A percentile compares a stretch with the other conserved stretches of the same genome.
Conservation (phyloP, 2,329 filamentous ascomycete genomes). For the Colletotrichum sublineola region DNA sequence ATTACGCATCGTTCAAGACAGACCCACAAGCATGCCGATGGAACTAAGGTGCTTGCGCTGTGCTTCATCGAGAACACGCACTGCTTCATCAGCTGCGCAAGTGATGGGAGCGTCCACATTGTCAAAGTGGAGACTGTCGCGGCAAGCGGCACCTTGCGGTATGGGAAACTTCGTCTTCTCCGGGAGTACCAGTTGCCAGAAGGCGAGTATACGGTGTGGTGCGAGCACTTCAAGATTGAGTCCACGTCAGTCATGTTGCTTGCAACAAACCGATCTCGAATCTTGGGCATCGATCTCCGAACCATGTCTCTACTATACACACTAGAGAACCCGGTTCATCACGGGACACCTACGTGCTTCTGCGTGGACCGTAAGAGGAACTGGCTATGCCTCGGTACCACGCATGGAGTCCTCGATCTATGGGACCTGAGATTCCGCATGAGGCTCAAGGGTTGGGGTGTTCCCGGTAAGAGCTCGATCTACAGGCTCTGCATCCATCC, state of each 20-base stretch:
- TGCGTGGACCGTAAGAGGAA: constrained; percentile 87
- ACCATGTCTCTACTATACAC: constrained; percentile 86
- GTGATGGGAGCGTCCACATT: constrained; percentile 90
- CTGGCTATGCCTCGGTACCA: constrained; percentile 92
- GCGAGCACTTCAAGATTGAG: constrained; percentile 90
- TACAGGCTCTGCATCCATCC: constrained; percentile 85
- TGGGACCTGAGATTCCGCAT: constrained; percentile 98
- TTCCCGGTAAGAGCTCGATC: constrained; percentile 84
- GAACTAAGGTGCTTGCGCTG: constrained; percentile 81
- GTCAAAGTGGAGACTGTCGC: constrained; percentile 78
- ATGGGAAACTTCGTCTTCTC: constrained; percentile 81
- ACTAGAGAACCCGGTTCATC: constrained; percentile 88
- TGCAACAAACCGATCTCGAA: constrained; percentile 86
- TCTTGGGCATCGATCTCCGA: constrained; percentile 87
- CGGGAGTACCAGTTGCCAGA: constrained; percentile 83
- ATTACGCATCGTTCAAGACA: constrained; percentile 89
- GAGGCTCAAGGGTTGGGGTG: constrained; percentile 87
- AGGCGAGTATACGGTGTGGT: constrained; percentile 87
- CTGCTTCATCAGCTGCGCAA: constrained; percentile 91
- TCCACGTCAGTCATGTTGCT: constrained; percentile 85
- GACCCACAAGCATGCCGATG: constrained; percentile 81
- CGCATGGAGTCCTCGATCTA: constrained; percentile 90
- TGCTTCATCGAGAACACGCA: constrained; percentile 96
- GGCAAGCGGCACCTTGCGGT: constrained; percentile 71
- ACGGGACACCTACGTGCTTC: constrained; percentile 92